Percentiles rank a stretch among this genome's conserved stretches.
Conservation (phyloP, 805 yeast genomes). For the Naumovozyma dairenensis region DNA sequence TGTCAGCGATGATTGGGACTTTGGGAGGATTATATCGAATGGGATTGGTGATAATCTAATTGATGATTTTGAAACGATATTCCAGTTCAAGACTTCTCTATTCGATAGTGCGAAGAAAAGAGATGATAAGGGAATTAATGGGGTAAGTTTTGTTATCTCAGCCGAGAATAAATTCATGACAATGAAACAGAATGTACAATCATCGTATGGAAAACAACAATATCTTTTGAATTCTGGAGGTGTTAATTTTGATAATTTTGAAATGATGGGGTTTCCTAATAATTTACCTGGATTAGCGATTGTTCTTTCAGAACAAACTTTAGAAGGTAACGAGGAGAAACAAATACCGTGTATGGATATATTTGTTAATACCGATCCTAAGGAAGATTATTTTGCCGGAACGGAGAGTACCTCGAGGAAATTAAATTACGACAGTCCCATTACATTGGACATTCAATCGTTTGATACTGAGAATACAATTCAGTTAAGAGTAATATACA, state of each 20-base stretch:
- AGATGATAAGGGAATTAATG: slow-evolving; percentile 17
- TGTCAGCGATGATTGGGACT: slow-evolving; percentile 4
- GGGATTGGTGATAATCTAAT: slow-evolving; percentile 28
- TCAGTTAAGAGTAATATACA: slow-evolving; percentile 18
- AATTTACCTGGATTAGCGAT: slow-evolving; percentile 25
- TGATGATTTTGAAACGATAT: slow-evolving; percentile 23
- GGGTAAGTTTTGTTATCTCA: slow-evolving; percentile 19
- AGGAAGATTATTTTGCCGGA: slow-evolving; percentile 21
- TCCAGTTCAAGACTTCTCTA: slow-evolving; percentile 11
- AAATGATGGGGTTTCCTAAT: slow-evolving; percentile 26
- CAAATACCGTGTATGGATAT: slow-evolving; percentile 18
- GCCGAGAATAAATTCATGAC: slow-evolving; percentile 23
- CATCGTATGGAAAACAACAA: slow-evolving; percentile 22
- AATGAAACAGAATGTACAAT: slow-evolving; percentile 12
- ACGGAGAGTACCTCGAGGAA: slow-evolving; percentile 12
- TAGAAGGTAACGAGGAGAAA: slow-evolving; percentile 1
- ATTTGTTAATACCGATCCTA: slow-evolving; percentile 19
- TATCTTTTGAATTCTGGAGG: slow-evolving; percentile 25
- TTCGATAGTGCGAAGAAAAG: too few species aligned
- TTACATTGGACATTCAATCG: slow-evolving; percentile 11
- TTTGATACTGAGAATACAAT: slow-evolving; percentile 12
- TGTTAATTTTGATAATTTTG: slow-evolving; percentile 12
- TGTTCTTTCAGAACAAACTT: slow-evolving; percentile 22
- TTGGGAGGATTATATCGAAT: slow-evolving; percentile 24
- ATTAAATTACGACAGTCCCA: slow-evolving; percentile 12